Conservation (phyloP, 108 stramenopile genomes). For the Stephanodiscus triporus region DNA sequence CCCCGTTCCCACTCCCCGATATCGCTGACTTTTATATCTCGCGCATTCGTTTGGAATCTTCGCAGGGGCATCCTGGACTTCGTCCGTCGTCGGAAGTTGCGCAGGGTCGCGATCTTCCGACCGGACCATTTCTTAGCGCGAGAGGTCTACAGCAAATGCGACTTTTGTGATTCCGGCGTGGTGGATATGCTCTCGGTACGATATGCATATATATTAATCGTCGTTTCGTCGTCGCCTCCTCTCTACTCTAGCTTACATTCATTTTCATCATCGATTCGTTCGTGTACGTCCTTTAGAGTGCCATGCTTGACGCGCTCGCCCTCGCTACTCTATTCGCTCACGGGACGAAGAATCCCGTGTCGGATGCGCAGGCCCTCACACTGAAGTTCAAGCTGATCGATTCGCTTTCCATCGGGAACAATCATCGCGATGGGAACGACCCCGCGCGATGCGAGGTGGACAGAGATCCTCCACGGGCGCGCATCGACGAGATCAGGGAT, state of each 20-base stretch:
- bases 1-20: not conserved
- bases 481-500: constrained; percentile 28
- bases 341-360: constrained; percentile 9
- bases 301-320: constrained; percentile 37
- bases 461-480: constrained; percentile 6
- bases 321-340: constrained; percentile 23
- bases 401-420: constrained; percentile 26
- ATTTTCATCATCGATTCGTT: no score
- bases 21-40: not conserved
- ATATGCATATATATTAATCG: not conserved
- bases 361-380: constrained; percentile 51
- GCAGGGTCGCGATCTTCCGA: constrained; percentile 53
- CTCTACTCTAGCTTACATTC: not conserved
- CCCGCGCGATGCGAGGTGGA: not conserved
- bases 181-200: constrained; percentile 41
- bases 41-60: not conserved
- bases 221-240: not conserved
- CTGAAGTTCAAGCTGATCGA: constrained; percentile 55
- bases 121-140: constrained; percentile 56
- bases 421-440: constrained; percentile 6
- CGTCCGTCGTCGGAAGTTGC: constrained; percentile 59
- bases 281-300: constrained; percentile 29
- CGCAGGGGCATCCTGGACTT: constrained; percentile 55
- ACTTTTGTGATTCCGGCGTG: constrained; percentile 67
- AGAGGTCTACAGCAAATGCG: constrained; percentile 51